Conservation (phyloP, 306 rosid genomes). For the Leucaena leucocephala region DNA sequence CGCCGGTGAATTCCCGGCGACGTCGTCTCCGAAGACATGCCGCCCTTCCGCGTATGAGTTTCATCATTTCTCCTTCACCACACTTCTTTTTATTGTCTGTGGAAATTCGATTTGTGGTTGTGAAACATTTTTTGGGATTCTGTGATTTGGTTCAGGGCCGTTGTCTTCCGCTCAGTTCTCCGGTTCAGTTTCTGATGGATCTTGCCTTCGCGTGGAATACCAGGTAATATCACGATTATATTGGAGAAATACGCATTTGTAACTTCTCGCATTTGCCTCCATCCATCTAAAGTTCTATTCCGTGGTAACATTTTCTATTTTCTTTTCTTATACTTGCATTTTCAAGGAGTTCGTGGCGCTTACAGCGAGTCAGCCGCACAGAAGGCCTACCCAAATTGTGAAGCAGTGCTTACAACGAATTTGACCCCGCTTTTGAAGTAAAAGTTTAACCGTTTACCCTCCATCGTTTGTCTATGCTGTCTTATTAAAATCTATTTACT, state of each 20-base stretch:
- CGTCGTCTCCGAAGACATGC: slow-evolving; percentile 54
- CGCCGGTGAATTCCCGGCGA: slow-evolving; percentile 39
- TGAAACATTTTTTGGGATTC: neutral
- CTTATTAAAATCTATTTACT: neutral
- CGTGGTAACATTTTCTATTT: neutral
- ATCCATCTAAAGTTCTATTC: too few relatives aligned
- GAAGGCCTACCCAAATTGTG: slow-evolving; percentile 94
- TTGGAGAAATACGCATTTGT: neutral
- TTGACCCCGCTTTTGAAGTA: slow-evolving; percentile 89
- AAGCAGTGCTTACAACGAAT: slow-evolving; percentile 94
- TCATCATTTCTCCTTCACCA: neutral
- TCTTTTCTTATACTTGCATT: neutral
- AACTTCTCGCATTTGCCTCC: neutral
- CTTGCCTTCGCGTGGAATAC: slow-evolving; percentile 86
- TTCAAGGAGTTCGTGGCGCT: slow-evolving; percentile 92
- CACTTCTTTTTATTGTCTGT: neutral
- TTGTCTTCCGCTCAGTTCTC: slow-evolving; percentile 60
- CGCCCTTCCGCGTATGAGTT: slow-evolving; percentile 57
- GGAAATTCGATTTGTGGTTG: neutral
- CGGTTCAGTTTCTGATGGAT: slow-evolving; percentile 56
- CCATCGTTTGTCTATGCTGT: neutral
- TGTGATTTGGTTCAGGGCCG: slow-evolving; percentile 59
- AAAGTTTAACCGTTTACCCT: slow-evolving; percentile 13
- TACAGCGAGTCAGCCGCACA: slow-evolving; percentile 89
- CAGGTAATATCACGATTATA: slow-evolving; percentile 53